phyloP scores from a whole-genome alignment of 768 basidiomycete species.

The Amanita molliuscula region DNA sequence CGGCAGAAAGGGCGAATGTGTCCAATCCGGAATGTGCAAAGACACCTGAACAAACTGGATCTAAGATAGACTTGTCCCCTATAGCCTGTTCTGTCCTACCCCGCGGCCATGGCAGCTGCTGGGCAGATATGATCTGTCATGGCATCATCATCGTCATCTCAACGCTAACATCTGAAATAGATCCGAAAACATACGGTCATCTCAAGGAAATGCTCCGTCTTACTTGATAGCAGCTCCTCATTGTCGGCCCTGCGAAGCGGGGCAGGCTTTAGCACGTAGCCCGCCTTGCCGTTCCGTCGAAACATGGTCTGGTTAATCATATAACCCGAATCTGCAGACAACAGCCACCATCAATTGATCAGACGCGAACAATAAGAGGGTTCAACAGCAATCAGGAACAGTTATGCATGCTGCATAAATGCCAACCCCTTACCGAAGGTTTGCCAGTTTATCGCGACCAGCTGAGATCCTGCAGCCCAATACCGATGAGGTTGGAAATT shows the following conservation, averaged over 20 bases:
- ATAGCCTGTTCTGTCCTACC: conserved; percentile 53
- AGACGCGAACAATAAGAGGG: neutral
- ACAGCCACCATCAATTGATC: conserved; percentile 1
- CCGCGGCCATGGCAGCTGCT: conserved; percentile 74
- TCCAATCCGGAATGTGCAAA: conserved; percentile 69
- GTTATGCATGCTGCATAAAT: neutral
- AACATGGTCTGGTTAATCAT: conserved; percentile 98
- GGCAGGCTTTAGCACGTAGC: conserved; percentile 85
- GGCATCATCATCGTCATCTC: neutral
- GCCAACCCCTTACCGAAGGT: conserved; percentile 58
- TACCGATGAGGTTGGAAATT: conserved; percentile 90
- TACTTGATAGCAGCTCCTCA: conserved; percentile 50
- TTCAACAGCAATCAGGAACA: neutral
- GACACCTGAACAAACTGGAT: conserved; percentile 81
- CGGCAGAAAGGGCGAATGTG: conserved; percentile 18
- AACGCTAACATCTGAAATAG: neutral
- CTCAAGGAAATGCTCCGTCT: conserved; percentile 53
- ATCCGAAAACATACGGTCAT: conserved; percentile 28
- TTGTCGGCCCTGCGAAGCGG: conserved; percentile 47
- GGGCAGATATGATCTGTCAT: conserved; percentile 63
- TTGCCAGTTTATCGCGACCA: conserved; percentile 97
- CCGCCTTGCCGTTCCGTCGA: conserved; percentile 77
- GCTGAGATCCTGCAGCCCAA: conserved; percentile 85
- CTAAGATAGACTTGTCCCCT: conserved; percentile 40
- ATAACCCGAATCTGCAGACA: conserved; percentile 64